Base-by-base conservation (phyloP, 202 grass and related monocot species). In the Zoysia matrella region DNA sequence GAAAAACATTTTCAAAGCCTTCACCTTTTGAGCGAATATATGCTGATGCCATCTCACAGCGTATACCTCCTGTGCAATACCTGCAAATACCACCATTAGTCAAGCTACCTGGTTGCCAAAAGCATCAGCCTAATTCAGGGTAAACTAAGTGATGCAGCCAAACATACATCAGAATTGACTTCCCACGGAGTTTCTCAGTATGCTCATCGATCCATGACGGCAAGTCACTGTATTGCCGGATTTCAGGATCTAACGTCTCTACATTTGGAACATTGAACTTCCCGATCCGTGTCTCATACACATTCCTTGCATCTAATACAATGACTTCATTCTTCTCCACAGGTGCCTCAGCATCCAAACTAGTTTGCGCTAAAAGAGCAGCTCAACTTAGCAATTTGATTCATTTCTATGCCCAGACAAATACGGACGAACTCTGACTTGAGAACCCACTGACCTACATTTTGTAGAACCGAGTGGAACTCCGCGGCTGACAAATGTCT, bases 1-100 rank as follows among this genome's bases (percentile, higher is more conserved):
- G 95, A 92, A 93, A 95, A 55, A 98, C 92, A 66, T 95, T 91
- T 11, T 93, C 85, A 49, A 98, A 95, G 60, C 89, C 92, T 87
- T 76, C 85, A 83, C 90, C 90, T 82, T 98, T 98, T 2, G 92
- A 95, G 67, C 89, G 91, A 73, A 98, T 98, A 91, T 95, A 95
- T 3, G 95, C 88, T 47, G 92, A 98, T 51, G 92, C 95, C 87
- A 93, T 91, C 75, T 95, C 92, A 83, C 95, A 98, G 52, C 90
- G 85, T 91, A 95, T 93, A 54, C 90, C 95, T 81, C 95, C 90
- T 3, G 95, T 95, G 48, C 95, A 93, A 63, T 95, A 93, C 92
- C 95, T 98, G 72, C 15, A 87, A 88, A 61, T 60, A 72, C n/a
- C 6, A 47, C 72, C 1, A 81, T 4, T 71, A 69, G 53, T 70